Percentiles rank a stretch among this genome's conserved stretches.
These are phyloP conservation scores for Trichoderma oligosporum DNA, from an alignment of 2,329 filamentous ascomycete genomes.

Conservation along the genomic window DNA sequence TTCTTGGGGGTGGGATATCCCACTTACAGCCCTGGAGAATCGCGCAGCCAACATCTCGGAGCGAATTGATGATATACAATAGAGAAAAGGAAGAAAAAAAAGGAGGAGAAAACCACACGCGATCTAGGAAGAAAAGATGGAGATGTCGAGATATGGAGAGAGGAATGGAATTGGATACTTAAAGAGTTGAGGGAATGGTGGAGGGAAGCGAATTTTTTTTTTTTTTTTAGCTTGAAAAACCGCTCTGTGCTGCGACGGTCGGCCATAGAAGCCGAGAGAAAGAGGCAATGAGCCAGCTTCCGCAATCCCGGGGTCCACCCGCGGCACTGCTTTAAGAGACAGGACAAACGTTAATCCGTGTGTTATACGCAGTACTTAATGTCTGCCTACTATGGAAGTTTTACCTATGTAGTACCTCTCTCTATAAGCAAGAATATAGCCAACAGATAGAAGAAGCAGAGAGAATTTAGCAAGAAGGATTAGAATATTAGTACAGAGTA, in stretches of 20 bases:
- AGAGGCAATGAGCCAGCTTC: slow-evolving; percentile 31
- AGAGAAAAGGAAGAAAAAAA: slow-evolving; percentile 33
- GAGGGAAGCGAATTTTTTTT: slow-evolving; percentile 38
- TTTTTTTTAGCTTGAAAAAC: slow-evolving; percentile 19
- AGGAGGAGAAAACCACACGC: slow-evolving; percentile 24
- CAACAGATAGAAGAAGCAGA: too few species aligned
- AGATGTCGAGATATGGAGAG: slow-evolving; percentile 22
- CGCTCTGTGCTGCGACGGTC: slow-evolving; percentile 27
- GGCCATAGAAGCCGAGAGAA: slow-evolving; percentile 44
- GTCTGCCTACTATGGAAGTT: too few species aligned
- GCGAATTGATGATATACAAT: slow-evolving; percentile 35
- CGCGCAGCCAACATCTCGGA: slow-evolving; percentile 68
- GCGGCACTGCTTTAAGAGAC: not conserved
- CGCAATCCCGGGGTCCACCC: slow-evolving; percentile 19
- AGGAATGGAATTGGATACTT: slow-evolving; percentile 27
- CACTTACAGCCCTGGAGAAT: slow-evolving; percentile 69
- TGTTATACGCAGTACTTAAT: too few species aligned
- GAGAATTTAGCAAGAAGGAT: too few species aligned
- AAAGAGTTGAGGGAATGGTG: slow-evolving; percentile 24
- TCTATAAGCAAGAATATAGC: too few species aligned
- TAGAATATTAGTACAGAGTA: too few species aligned
- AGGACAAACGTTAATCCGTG: slow-evolving; percentile 12
- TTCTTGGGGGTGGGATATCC: not conserved
- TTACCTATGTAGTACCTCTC: too few species aligned
- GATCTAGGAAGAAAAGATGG: slow-evolving; percentile 29